Evolutionary conservation across 805 yeast species (phyloP).

Genomic region (Monosporozyma aquatica): DNA sequence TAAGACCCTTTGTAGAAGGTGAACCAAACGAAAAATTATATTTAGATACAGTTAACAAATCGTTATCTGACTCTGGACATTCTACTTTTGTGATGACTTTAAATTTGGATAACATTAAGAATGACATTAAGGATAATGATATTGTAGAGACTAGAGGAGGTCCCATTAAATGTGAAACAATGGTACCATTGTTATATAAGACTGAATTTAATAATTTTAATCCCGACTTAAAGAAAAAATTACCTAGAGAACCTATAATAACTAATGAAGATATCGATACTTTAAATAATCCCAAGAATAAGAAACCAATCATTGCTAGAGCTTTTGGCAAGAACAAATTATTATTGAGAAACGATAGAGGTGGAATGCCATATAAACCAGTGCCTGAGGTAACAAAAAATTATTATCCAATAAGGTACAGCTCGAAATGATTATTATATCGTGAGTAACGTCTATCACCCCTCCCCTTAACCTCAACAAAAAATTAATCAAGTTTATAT

Average conservation of each 20-base stretch:
- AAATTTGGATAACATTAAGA: constrained; percentile 2
- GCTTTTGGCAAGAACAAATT: constrained; percentile 30
- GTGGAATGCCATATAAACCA: constrained; percentile 29
- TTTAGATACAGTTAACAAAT: constrained; percentile 12
- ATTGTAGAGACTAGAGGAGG: constrained; percentile 25
- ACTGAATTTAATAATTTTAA: constrained; percentile 21
- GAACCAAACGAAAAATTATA: constrained; percentile 27
- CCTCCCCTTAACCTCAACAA: too few species aligned
- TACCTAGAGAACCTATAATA: constrained; percentile 26
- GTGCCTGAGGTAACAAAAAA: constrained; percentile 27
- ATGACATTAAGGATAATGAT: constrained; percentile 16
- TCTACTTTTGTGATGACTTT: constrained; percentile 7
- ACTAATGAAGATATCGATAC: constrained; percentile 6
- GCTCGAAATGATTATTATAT: neutral
- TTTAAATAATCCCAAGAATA: constrained; percentile 1
- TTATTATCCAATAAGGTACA: constrained; percentile 14
- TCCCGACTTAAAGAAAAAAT: constrained; percentile 19
- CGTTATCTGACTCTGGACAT: constrained; percentile 4
- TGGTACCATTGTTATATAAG: constrained; percentile 17
- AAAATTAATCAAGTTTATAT: too few species aligned
- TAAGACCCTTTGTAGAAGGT: constrained; percentile 29
- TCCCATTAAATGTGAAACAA: constrained; percentile 21
- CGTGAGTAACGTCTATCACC: too few species aligned
- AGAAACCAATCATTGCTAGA: constrained; percentile 22
- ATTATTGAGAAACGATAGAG: constrained; percentile 28